Evolutionary conservation across 345 rosid species (phyloP).

Genomic region (Anacardium occidentale): DNA sequence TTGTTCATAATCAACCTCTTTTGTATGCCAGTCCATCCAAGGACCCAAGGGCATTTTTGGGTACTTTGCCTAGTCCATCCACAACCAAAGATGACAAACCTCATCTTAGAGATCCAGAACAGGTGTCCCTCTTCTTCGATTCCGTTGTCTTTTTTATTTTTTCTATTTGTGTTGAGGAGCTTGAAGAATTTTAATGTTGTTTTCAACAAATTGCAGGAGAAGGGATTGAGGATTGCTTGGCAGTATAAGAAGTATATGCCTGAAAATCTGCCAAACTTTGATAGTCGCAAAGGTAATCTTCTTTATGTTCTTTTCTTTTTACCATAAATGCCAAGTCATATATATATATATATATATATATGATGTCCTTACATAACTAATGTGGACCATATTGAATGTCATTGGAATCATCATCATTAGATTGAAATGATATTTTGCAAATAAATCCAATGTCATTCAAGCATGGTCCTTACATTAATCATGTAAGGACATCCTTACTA

Average conservation of each 20-base stretch:
- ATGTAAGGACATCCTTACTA: too few relatives aligned
- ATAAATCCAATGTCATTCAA: too few relatives aligned
- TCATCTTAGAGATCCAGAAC: constrained; percentile 37
- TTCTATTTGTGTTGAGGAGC: not conserved
- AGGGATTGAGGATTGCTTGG: constrained; percentile 85
- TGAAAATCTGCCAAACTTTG: constrained; percentile 51
- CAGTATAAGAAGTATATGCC: constrained; percentile 81
- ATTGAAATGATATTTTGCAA: too few relatives aligned
- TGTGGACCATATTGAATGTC: too few relatives aligned
- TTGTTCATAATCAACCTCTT: constrained; percentile 78
- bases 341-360: not conserved
- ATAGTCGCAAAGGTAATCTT: constrained; percentile 38
- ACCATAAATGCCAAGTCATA: not conserved
- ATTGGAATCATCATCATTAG: too few relatives aligned
- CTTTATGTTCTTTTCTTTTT: not conserved
- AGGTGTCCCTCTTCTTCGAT: constrained; percentile 37
- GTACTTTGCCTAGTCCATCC: constrained; percentile 78
- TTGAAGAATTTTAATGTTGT: constrained; percentile 14
- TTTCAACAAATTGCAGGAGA: constrained; percentile 45
- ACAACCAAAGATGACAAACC: constrained; percentile 63
- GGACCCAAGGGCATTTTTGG: constrained; percentile 81
- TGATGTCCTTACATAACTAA: too few relatives aligned
- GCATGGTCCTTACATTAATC: too few relatives aligned
- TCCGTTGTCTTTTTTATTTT: not conserved
- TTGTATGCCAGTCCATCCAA: constrained; percentile 78